phyloP scores from a whole-genome alignment of 208 protist genomes.

The Trichomonas tenax region DNA sequence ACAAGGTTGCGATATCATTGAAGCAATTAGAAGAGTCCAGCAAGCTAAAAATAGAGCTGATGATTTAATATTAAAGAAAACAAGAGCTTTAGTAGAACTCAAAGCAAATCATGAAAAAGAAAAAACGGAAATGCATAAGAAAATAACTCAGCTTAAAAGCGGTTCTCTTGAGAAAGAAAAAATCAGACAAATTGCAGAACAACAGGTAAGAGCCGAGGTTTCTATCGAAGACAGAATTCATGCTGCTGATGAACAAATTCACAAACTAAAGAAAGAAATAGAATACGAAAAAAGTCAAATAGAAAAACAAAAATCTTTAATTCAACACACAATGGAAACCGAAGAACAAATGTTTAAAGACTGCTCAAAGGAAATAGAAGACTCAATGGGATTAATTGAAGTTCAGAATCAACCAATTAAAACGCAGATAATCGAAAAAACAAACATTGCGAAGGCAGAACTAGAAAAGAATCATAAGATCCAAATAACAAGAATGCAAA shows the following conservation, averaged over 20 bases:
- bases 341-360: neutral
- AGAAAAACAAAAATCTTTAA: neutral
- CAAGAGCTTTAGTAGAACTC: neutral
- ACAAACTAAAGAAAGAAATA: neutral
- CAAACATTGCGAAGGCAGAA: neutral
- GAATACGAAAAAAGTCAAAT: neutral
- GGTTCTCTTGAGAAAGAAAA: neutral
- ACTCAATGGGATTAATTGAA: neutral
- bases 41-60: neutral
- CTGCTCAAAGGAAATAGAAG: neutral
- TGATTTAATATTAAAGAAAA: neutral
- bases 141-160: neutral
- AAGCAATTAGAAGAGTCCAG: neutral
- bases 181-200: neutral
- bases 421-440: neutral
- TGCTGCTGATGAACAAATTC: neutral
- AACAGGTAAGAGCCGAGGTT: neutral
- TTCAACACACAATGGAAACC: neutral
- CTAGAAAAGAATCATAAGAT: neutral
- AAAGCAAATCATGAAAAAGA: neutral
- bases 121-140: neutral
- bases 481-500: neutral
- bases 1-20: neutral
- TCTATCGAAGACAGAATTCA: neutral
- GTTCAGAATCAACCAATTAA: neutral